These are phyloP conservation scores for Ophiostoma pallidulum DNA, from an alignment of 2,329 filamentous ascomycete genomes.

Conservation along the genomic window DNA sequence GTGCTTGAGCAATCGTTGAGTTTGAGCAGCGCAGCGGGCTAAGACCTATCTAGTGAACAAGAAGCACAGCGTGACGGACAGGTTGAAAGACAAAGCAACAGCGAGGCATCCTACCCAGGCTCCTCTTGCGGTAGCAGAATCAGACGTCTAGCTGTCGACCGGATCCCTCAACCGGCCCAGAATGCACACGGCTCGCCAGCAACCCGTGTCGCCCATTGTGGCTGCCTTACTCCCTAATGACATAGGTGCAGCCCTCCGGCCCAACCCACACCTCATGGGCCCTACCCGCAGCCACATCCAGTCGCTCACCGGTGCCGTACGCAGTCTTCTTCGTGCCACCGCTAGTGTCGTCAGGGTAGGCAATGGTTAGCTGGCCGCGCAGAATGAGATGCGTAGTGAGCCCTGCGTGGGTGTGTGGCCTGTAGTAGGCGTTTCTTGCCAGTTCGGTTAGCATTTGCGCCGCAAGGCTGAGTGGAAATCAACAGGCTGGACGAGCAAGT, in stretches of 20 bases:
- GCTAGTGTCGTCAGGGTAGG: constrained; percentile 48
- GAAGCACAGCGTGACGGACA: too few relatives aligned
- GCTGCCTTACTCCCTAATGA: constrained; percentile 43
- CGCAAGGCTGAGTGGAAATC: neutral
- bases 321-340: constrained; percentile 37
- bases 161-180: too few relatives aligned
- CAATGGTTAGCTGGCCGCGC: constrained; percentile 54
- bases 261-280: constrained; percentile 65
- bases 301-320: constrained; percentile 48
- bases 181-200: too few relatives aligned
- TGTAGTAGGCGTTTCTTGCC: constrained; percentile 58
- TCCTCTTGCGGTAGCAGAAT: too few relatives aligned
- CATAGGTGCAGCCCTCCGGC: constrained; percentile 55
- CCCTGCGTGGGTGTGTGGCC: constrained; percentile 54
- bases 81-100: too few relatives aligned
- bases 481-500: too few relatives aligned
- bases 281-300: constrained; percentile 56
- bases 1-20: too few relatives aligned
- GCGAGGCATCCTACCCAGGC: too few relatives aligned
- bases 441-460: constrained; percentile 1
- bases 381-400: constrained; percentile 63
- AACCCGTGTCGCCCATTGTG: too few relatives aligned
- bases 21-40: too few relatives aligned
- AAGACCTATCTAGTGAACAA: too few relatives aligned
- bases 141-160: too few relatives aligned